These are phyloP conservation scores for Oryza rufipogon DNA, from an alignment of 176 grass and related monocot genomes.

Conservation along the genomic window DNA sequence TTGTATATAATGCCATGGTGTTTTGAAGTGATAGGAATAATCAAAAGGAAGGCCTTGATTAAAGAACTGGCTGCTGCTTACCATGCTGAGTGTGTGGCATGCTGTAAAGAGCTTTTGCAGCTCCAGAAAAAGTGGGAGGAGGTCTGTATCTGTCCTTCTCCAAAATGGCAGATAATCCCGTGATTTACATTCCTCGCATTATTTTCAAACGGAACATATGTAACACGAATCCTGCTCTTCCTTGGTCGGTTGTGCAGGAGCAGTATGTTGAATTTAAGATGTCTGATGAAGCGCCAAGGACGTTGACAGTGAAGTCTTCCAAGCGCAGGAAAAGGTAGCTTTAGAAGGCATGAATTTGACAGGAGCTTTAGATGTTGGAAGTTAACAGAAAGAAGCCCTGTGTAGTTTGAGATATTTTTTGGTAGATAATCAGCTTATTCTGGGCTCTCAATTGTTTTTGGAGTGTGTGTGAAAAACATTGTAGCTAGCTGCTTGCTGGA, in stretches of 20 bases:
- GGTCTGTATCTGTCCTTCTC: constrained; percentile 41
- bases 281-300: constrained; percentile 40
- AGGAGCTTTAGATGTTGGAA: not conserved
- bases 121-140: constrained; percentile 84
- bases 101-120: constrained; percentile 70
- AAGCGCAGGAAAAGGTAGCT: constrained; percentile 70
- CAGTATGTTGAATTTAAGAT: constrained; percentile 58
- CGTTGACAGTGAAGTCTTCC: constrained; percentile 38
- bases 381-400: not conserved
- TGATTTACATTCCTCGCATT: not conserved
- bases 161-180: not conserved
- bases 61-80: constrained; percentile 83
- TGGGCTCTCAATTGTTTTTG: not conserved
- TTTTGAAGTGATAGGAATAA: constrained; percentile 86
- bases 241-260: constrained; percentile 41
- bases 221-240: not conserved
- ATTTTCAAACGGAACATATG: not conserved
- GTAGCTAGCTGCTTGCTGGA: too few relatives aligned
- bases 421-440: not conserved
- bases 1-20: constrained; percentile 18
- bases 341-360: constrained; percentile 2
- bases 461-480: too few relatives aligned
- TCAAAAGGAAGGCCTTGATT: constrained; percentile 88
- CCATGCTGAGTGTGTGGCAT: constrained; percentile 61
- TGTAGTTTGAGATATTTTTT: not conserved